Base-by-base conservation (phyloP, 495 filamentous ascomycete genomes). In the Xylaria acuta region DNA sequence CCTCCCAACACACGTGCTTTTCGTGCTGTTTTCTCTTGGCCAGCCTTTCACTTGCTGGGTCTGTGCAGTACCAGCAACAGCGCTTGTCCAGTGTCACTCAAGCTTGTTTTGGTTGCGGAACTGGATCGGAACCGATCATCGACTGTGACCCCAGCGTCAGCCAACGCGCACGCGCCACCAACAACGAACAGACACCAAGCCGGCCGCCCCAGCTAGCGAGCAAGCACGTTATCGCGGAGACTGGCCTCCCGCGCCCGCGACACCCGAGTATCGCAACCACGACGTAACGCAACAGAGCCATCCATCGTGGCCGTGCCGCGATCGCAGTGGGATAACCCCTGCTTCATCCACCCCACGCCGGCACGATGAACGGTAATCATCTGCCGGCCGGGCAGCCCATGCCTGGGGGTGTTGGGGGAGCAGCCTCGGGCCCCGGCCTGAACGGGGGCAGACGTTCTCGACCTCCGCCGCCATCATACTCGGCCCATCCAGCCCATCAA, bases 331-430 rank as follows among this genome's bases (percentile, higher is more conserved):
- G 81, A 69, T 69, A 84, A 78, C 83, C 84, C 81, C 84, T 83
- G 84, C 80, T 78, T 71, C 72, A 73, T 76, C 51, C 77, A 67
- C 78, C 84, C 85, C 86, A 86, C 75, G 86, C 87, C 86, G 86
- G 86, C 84, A 88, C 80, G 87, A 88, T 89, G 87, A 88, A 87
- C 81, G 82, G 80, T 80, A 85, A 81, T 83, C 87, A 89, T 89
- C 87, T 87, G 87, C 86, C 87, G 86, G 87, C 87, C 86, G 87
- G 87, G 86, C 86, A 87, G 81, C 80, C 81, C 75, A 83, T 86
- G 83, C 86, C 82, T 70, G 83, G 80, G 73, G 78, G 77, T 58
- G 43, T 74, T 5, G 72, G 71, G 41, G 71, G 73, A 70, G 72
- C 49, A 67, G 75, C 69, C 49, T 65, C 78, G 8, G 79, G 75